Conservation (phyloP, 2,329 filamentous ascomycete species). For the Xylariaceae sp. region DNA sequence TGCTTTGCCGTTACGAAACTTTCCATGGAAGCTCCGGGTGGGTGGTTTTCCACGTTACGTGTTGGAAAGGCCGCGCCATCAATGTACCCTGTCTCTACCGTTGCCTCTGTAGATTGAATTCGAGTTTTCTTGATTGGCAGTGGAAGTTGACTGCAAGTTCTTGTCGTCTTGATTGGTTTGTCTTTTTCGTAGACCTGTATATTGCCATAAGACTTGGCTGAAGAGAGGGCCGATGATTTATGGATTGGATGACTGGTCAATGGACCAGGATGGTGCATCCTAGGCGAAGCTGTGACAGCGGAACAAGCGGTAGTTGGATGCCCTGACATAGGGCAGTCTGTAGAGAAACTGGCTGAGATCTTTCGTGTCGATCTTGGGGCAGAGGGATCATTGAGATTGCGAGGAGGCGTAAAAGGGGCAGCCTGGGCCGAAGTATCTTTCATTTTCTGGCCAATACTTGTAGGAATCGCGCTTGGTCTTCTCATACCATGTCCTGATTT, state of each 20-base stretch:
- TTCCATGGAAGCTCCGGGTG: slow-evolving; percentile 14
- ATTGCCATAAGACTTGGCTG: slow-evolving; percentile 10
- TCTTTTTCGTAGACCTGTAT: background rate
- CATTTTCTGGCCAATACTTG: background rate
- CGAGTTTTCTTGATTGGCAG: slow-evolving; percentile 7
- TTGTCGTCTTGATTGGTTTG: slow-evolving; percentile 14
- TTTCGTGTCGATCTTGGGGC: slow-evolving; percentile 21
- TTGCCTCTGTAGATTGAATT: slow-evolving; percentile 11
- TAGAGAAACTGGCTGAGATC: slow-evolving; percentile 24
- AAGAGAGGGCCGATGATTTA: background rate
- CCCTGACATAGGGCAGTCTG: slow-evolving; percentile 18
- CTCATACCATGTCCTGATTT: background rate
- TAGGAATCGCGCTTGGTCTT: background rate
- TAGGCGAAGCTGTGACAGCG: slow-evolving; percentile 20
- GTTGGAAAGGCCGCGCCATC: slow-evolving; percentile 8
- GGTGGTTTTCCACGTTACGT: slow-evolving; percentile 26
- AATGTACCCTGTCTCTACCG: slow-evolving; percentile 15
- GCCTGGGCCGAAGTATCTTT: slow-evolving; percentile 1
- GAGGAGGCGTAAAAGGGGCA: slow-evolving; percentile 14
- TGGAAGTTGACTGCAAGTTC: slow-evolving; percentile 23
- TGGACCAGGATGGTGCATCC: slow-evolving; percentile 12
- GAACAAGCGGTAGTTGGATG: slow-evolving; percentile 25
- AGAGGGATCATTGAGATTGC: slow-evolving; percentile 2
- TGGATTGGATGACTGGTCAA: slow-evolving; percentile 16
- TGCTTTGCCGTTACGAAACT: background rate